These are phyloP conservation scores for Leccinum longicurvipes DNA, from an alignment of 768 basidiomycete genomes.

Conservation along the genomic window DNA sequence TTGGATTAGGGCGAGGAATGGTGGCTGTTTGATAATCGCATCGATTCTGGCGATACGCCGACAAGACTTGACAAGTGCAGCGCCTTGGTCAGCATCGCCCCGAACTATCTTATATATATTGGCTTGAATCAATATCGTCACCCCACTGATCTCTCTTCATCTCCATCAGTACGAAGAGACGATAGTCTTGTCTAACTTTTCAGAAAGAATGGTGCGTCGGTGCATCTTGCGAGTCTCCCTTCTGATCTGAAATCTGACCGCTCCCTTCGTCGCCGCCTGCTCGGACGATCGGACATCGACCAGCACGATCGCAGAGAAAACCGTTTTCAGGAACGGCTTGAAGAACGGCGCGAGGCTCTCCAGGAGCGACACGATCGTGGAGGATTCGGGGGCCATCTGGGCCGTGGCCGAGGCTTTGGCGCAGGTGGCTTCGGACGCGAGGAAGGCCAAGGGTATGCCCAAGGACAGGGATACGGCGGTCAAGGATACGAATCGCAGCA, in stretches of 20 bases:
- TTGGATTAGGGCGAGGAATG: background rate
- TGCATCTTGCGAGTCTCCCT: background rate
- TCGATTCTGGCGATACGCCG: too few species aligned
- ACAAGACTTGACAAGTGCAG: too few species aligned
- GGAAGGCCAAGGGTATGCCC: background rate
- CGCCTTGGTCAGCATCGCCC: background rate
- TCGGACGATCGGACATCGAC: background rate
- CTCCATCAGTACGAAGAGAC: background rate
- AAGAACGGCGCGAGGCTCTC: background rate
- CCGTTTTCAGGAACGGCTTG: background rate
- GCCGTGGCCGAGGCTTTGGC: too few species aligned
- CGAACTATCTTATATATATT: background rate
- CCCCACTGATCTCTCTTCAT: background rate
- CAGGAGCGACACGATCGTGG: background rate
- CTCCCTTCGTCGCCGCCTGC: background rate
- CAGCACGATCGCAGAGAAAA: background rate
- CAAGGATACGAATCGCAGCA: background rate
- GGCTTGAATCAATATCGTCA: background rate
- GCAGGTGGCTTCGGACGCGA: background rate
- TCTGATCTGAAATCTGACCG: background rate
- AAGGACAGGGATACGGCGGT: background rate
- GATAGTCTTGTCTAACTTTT: background rate
- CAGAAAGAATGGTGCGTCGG: background rate
- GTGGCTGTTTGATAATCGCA: background rate
- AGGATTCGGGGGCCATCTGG: too few species aligned